Conservation (phyloP, 2,329 filamentous ascomycete species). For the Fusarium chlamydosporum region DNA sequence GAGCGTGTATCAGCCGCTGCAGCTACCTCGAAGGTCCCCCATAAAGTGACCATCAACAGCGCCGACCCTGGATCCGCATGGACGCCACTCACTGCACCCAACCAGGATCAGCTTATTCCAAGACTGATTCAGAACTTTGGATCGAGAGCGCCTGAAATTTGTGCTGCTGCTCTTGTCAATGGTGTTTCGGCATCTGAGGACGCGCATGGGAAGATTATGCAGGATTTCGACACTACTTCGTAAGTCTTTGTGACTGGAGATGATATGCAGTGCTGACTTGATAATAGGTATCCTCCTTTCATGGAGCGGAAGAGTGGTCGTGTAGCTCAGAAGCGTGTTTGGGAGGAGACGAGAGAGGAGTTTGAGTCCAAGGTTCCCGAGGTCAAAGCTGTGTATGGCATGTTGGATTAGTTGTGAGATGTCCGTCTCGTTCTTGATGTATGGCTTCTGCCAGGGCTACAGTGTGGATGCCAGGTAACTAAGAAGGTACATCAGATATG, state of each 20-base stretch:
- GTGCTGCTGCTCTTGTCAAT: conserved; percentile 57
- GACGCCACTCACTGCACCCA: conserved; percentile 57
- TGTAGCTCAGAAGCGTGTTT: conserved; percentile 46
- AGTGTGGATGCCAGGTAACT: no score
- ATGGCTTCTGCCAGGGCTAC: no score
- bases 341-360: conserved; percentile 46
- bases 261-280: neutral
- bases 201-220: conserved; percentile 56
- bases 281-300: conserved; percentile 55
- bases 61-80: conserved; percentile 58
- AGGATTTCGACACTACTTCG: conserved; percentile 55
- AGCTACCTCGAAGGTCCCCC: conserved; percentile 37
- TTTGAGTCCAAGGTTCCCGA: conserved; percentile 47
- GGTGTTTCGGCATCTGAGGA: conserved; percentile 53
- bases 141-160: conserved; percentile 54
- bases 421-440: no score
- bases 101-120: conserved; percentile 55
- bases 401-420: conserved; percentile 27
- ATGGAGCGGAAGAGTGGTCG: conserved; percentile 51
- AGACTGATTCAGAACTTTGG: conserved; percentile 58
- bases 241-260: conserved; percentile 44
- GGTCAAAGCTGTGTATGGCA: conserved; percentile 44
- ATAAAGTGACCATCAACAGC: conserved; percentile 56
- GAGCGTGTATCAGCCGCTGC: conserved; percentile 45
- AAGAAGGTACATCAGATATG: no score